Conservation (phyloP, 139 green algal genomes). For the Pycnococcus provasolii region DNA sequence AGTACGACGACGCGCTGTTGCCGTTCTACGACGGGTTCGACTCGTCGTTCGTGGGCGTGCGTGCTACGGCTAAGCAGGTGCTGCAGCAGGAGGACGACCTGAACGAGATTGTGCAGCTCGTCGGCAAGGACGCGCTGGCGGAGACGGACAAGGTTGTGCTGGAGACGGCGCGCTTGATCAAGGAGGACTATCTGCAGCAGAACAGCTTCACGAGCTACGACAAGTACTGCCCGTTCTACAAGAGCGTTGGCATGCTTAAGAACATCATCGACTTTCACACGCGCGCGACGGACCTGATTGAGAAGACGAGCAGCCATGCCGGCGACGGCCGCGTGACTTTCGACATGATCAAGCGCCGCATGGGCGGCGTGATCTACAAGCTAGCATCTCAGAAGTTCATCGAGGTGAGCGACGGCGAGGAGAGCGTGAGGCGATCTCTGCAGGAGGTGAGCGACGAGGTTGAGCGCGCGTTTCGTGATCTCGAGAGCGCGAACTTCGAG, state of each 20-base stretch:
- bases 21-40: constrained; percentile 93
- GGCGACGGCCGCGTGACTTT: constrained; percentile 80
- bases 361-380: constrained; percentile 65
- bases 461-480: constrained; percentile 61
- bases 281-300: constrained; percentile 65
- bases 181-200: constrained; percentile 98
- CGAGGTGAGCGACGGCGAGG: constrained; percentile 74
- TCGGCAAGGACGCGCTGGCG: constrained; percentile 95
- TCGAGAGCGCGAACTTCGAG: constrained; percentile 68
- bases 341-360: constrained; percentile 87
- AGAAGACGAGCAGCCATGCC: constrained; percentile 55
- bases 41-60: constrained; percentile 61
- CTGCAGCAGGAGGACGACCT: constrained; percentile 98
- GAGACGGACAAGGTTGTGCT: constrained; percentile 95
- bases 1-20: constrained; percentile 95
- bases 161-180: constrained; percentile 92
- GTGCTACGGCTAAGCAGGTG: constrained; percentile 51
- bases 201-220: constrained; percentile 93
- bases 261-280: constrained; percentile 88
- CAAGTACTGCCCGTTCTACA: constrained; percentile 97
- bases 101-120: constrained; percentile 99
- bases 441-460: constrained; percentile 73
- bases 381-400: constrained; percentile 87
- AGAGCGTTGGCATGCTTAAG: constrained; percentile 87
- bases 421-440: constrained; percentile 53